Evolutionary conservation across 257 asterid species (phyloP), one percentile per base, ranked within the genome.

Genomic region (Lavandula angustifolia): DNA sequence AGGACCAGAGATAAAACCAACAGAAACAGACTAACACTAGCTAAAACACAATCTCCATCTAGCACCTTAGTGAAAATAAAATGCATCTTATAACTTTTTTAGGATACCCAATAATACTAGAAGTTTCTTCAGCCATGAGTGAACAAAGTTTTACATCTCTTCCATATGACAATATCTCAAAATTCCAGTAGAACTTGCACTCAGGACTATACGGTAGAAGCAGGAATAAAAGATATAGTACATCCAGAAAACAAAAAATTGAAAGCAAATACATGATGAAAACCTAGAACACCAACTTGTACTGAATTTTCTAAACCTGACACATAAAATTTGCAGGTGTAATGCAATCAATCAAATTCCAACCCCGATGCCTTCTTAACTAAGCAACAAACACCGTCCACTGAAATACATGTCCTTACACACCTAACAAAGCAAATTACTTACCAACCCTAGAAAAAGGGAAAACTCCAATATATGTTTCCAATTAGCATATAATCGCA

Each of bases 231-330:
- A 62, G 14, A 59, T 34, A 5, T 49, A 7, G 37, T 8, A n/a
- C 37, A 49, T 35, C 73, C 46, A 17, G 60, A 34, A 62, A 41
- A 56, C 61, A 13, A 59, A 67, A 9, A 35, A 66, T 49, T n/a
- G 48, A 63, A 54, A 42, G 22, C 44, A 17, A 34, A 44, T 60
- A 35, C 52, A 55, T 54, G 13, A 74, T 32, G 66, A 53, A 62
- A 35, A 46, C 27, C 53, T 33, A 34, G 12, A 27, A 60, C 43
- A 29, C 13, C 44, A 69, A 63, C 3, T 18, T 44, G 58, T 18
- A 49, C 71, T 52, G 32, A 34, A 64, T 59, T 60, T 52, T 70
- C 66, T 33, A 72, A 34, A 71, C 55, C 68, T 13, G 47, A 38
- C 12, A 35, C 59, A 9, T 13, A 44, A 38, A 54, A 29, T 16